Evolutionary conservation across 495 filamentous ascomycete genomes (phyloP), one percentile per base, ranked within the genome.

Genomic region (Chaetomium cochliodes): DNA sequence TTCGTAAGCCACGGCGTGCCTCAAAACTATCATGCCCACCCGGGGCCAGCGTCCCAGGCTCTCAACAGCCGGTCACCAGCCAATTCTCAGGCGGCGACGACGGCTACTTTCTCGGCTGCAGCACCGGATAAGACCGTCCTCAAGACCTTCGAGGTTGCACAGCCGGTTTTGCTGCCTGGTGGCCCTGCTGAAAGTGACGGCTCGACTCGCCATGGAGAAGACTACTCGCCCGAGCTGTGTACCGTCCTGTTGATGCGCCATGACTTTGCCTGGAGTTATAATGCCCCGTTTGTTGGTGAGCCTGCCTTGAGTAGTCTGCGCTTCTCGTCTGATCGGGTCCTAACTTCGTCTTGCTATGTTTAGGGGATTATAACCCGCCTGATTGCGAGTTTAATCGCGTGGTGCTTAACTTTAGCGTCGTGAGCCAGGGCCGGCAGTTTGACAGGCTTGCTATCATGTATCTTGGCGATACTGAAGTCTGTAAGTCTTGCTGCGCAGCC

Each of bases 381-480:
- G 67, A 72, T 6, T 93, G 90, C 73, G 70, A 81, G 8, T 96
- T 93, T 78, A 94, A 93, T 66, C 82, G 88, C 15, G 86, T 93
- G 18, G 82, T 84, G 25, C 87, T 96, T 74, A 96, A 94, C 70
- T 82, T 97, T 59, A 96, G 89, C 0, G 88, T 92, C 37, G 86
- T 86, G 2, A 91, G 88, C 4, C 74, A 79, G 63, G 92, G 92
- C 0, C 79, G 84, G 3, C 92, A 96, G 67, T 96, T 84, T 76
- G 92, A 97, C 70, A 80, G 92, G 8, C 79, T 97, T 12, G 92
- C 87, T 6, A 72, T 89, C 20, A 87, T 96, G 83, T 96, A 90
- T 67, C 79, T 96, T 56, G 88, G 87, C 18, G 90, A 93, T 73
- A 85, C 84, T 22, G 92, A 96, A 72, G 81, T 97, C 3, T 94